Evolutionary conservation across 768 basidiomycete species (phyloP).

Genomic region (Termitomyces eurrhizus): DNA sequence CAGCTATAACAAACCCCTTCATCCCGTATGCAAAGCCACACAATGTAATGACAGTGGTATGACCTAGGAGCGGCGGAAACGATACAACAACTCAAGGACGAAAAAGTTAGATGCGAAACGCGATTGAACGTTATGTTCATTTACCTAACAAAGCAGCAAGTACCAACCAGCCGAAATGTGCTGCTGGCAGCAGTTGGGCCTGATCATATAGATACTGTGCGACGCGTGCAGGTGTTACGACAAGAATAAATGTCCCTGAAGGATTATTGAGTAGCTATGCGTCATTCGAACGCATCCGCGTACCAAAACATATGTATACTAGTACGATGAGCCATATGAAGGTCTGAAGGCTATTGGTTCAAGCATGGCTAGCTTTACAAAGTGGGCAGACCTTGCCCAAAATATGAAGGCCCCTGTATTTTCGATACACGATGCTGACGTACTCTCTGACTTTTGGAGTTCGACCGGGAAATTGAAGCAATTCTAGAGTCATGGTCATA

Average conservation of each 20-base stretch:
- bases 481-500: conserved; percentile 22
- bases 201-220: conserved; percentile 70
- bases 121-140: conserved; percentile 15
- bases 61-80: conserved; percentile 63
- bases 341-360: conserved; percentile 33
- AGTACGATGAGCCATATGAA: conserved; percentile 53
- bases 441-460: conserved; percentile 29
- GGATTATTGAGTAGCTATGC: not conserved
- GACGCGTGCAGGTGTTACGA: conserved; percentile 62
- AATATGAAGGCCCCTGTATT: conserved; percentile 48
- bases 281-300: not conserved
- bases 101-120: not conserved
- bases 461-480: conserved; percentile 5
- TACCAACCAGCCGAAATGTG: conserved; percentile 59
- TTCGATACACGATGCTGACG: conserved; percentile 26
- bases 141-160: conserved; percentile 50
- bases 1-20: conserved; percentile 67
- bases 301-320: conserved; percentile 51
- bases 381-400: conserved; percentile 48
- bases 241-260: conserved; percentile 36
- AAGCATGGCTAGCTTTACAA: conserved; percentile 2
- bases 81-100: conserved; percentile 38
- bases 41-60: conserved; percentile 61
- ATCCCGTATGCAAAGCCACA: conserved; percentile 85
- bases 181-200: conserved; percentile 55